phyloP scores from a whole-genome alignment of 805 yeast species.

The Candida saitoana region DNA sequence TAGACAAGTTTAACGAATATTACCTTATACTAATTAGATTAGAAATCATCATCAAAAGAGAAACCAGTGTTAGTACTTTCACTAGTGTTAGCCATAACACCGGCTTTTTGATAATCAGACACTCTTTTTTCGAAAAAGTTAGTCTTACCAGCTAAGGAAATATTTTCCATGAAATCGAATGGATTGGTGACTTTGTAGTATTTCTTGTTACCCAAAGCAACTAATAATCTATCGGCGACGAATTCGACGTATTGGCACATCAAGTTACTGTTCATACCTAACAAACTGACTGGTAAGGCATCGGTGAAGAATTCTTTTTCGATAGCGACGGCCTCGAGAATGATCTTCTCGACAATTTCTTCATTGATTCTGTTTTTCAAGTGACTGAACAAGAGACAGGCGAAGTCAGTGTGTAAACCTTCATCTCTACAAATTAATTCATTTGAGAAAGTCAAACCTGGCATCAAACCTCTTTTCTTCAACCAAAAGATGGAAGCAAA shows the following conservation, averaged over 20 bases:
- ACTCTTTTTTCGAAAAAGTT: conserved; percentile 99
- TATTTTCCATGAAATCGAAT: conserved; percentile 98
- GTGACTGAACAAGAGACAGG: conserved; percentile 91
- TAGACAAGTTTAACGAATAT: neutral
- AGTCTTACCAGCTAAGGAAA: conserved; percentile 96
- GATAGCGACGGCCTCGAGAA: conserved; percentile 91
- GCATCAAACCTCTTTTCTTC: conserved; percentile 98
- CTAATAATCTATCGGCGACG: conserved; percentile 91
- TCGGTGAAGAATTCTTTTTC: conserved; percentile 94
- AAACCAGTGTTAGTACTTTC: conserved; percentile 55
- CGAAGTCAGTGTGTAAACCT: conserved; percentile 98
- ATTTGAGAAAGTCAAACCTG: conserved; percentile 96
- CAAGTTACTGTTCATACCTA: conserved; percentile 90
- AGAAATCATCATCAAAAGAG: conserved; percentile 91
- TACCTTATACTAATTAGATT: conserved; percentile 14
- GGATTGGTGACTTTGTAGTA: conserved; percentile 86
- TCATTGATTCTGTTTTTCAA: conserved; percentile 83
- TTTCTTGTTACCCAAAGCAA: conserved; percentile 88
- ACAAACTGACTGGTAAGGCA: conserved; percentile 86
- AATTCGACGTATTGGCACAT: conserved; percentile 99
- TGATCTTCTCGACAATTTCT: conserved; percentile 74
- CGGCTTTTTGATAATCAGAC: conserved; percentile 97
- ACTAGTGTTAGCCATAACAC: conserved; percentile 83
- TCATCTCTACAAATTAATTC: conserved; percentile 98
- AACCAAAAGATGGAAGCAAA: conserved; percentile 98